These are phyloP conservation scores for Themeda triandra DNA, from an alignment of 176 grass and related monocot species.

Conservation along the genomic window DNA sequence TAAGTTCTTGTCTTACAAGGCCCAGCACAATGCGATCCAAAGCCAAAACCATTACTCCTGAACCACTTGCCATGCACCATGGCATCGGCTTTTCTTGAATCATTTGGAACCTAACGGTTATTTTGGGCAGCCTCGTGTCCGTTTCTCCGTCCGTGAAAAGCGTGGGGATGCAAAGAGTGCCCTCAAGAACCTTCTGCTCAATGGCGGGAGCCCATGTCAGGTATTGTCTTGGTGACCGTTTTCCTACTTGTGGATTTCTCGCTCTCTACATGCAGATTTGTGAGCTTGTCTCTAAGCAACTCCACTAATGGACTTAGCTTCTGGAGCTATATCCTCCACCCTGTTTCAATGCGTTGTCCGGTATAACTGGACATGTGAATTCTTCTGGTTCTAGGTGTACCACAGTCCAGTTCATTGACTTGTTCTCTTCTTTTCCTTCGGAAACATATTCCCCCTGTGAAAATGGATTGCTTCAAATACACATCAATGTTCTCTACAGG, in stretches of 20 bases:
- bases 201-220: slow-evolving; percentile 45
- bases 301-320: not conserved
- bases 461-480: not conserved
- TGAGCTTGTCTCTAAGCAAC: not conserved
- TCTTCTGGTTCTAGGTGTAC: not conserved
- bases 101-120: not conserved
- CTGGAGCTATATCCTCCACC: not conserved
- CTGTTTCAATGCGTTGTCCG: not conserved
- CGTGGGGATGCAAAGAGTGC: slow-evolving; percentile 60
- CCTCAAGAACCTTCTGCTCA: slow-evolving; percentile 66
- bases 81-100: too few species aligned
- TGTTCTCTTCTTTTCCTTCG: not conserved
- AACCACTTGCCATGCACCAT: too few species aligned
- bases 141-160: slow-evolving; percentile 62
- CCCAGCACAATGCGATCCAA: not conserved
- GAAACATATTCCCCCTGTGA: not conserved
- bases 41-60: too few species aligned
- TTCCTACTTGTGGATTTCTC: not conserved
- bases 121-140: slow-evolving; percentile 50
- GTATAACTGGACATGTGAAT: not conserved
- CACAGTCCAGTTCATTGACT: not conserved
- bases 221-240: slow-evolving; percentile 6
- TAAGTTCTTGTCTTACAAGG: not conserved
- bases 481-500: slow-evolving; percentile 21
- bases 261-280: not conserved